A percentile compares a stretch with the other conserved stretches of the same genome.
Evolutionary conservation across 345 rosid genomes (phyloP).

Genomic region (Populus simonii): DNA sequence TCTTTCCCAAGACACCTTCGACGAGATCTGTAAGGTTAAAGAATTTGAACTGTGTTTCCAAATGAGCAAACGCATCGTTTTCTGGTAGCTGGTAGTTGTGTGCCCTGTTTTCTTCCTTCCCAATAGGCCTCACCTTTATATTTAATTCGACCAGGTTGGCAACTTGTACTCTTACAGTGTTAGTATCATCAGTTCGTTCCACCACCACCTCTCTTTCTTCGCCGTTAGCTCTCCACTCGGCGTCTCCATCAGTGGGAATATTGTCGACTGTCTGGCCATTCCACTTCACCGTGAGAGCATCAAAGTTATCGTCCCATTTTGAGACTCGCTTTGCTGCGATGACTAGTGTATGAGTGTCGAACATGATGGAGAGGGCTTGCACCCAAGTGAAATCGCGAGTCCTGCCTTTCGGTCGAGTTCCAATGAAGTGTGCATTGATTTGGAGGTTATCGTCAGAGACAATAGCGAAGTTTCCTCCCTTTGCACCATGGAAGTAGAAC

Average conservation of each 20-base stretch:
- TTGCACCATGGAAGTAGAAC: conserved; percentile 89
- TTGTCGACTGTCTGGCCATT: conserved; percentile 43
- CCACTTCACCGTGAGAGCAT: conserved; percentile 52
- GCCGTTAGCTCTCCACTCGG: conserved; percentile 49
- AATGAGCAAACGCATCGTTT: conserved; percentile 60
- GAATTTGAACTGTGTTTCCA: conserved; percentile 67
- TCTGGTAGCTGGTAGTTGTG: conserved; percentile 56
- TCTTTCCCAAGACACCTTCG: conserved; percentile 72
- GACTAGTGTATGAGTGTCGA: conserved; percentile 61
- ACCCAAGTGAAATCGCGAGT: conserved; percentile 92
- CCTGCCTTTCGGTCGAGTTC: conserved; percentile 71
- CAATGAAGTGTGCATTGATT: conserved; percentile 85
- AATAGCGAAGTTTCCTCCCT: conserved; percentile 80
- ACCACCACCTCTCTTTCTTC: conserved; percentile 45
- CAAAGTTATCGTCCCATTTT: conserved; percentile 55
- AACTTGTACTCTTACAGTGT: conserved; percentile 41
- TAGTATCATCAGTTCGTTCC: conserved; percentile 55
- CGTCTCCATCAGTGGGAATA: conserved; percentile 58
- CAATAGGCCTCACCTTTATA: conserved; percentile 54
- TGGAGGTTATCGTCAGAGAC: conserved; percentile 73
- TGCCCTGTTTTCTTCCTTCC: conserved; percentile 49
- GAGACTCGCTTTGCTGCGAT: conserved; percentile 54
- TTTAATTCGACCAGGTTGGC: conserved; percentile 42
- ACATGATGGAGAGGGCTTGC: conserved; percentile 71
- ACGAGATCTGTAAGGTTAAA: conserved; percentile 41